phyloP scores from a whole-genome alignment of 306 rosid genomes.

The Sicyos edulis region DNA sequence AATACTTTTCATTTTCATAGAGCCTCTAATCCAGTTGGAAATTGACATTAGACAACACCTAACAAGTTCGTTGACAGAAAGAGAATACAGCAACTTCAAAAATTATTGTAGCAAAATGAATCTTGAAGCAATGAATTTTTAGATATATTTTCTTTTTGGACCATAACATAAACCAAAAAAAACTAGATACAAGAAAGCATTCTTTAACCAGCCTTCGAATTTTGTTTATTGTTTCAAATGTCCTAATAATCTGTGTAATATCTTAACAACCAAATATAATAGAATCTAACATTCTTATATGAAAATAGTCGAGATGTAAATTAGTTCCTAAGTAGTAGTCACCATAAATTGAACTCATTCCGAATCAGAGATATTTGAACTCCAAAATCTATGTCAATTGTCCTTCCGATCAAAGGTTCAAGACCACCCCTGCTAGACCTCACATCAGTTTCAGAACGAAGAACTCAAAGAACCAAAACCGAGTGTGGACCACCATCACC shows the following conservation, averaged over 20 bases:
- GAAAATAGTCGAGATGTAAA: too few species aligned
- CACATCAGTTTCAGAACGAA: conserved; percentile 41
- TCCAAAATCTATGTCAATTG: conserved; percentile 69
- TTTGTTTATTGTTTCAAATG: neutral
- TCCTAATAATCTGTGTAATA: neutral
- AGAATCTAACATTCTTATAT: too few species aligned
- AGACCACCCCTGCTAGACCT: conserved; percentile 48
- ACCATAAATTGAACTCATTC: conserved; percentile 16
- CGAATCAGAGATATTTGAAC: conserved; percentile 52
- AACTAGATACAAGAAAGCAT: neutral
- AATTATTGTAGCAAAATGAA: conserved; percentile 10
- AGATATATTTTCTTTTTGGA: conserved; percentile 6
- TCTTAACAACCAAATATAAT: neutral
- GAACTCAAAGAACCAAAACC: conserved; percentile 61
- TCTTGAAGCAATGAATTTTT: conserved; percentile 19
- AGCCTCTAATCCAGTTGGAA: neutral
- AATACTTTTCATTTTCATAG: neutral
- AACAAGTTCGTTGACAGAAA: conserved; percentile 15
- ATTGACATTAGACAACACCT: conserved; percentile 4
- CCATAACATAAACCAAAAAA: neutral
- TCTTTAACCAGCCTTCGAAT: neutral
- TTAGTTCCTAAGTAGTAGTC: too few species aligned
- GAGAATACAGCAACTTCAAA: conserved; percentile 2
- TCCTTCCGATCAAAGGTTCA: conserved; percentile 56
- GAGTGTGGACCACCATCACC: conserved; percentile 70